Conservation (phyloP, 306 rosid species). For the Luffa aegyptiaca region DNA sequence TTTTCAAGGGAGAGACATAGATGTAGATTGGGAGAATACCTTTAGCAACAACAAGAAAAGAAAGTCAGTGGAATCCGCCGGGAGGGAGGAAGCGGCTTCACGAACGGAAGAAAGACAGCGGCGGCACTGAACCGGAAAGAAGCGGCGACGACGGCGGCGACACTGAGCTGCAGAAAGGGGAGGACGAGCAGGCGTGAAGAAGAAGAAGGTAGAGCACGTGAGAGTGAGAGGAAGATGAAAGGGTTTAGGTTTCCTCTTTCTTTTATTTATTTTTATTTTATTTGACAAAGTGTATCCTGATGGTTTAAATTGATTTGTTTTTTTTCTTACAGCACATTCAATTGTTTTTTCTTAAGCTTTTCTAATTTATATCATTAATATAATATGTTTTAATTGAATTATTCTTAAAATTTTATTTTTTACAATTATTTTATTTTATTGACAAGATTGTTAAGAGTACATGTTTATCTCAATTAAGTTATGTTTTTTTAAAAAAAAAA, state of each 20-base stretch:
- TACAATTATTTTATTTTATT: too few relatives aligned
- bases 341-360: too few relatives aligned
- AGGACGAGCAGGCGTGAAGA: not conserved
- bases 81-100: not conserved
- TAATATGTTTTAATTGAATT: too few relatives aligned
- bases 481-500: too few relatives aligned
- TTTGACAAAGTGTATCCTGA: not conserved
- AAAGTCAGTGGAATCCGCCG: not conserved
- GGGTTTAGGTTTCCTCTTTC: not conserved
- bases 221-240: not conserved
- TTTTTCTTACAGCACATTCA: too few relatives aligned
- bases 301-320: too few relatives aligned
- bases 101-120: not conserved
- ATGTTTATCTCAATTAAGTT: too few relatives aligned
- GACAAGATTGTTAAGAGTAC: too few relatives aligned
- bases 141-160: not conserved
- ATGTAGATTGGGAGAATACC: not conserved
- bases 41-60: not conserved
- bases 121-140: not conserved
- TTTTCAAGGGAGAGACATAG: not conserved
- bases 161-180: not conserved
- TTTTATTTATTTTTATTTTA: not conserved
- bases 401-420: too few relatives aligned
- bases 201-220: not conserved
- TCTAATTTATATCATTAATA: too few relatives aligned